Base-by-base conservation (phyloP, 345 rosid genomes). In the Cardamine chenopodiifolia region DNA sequence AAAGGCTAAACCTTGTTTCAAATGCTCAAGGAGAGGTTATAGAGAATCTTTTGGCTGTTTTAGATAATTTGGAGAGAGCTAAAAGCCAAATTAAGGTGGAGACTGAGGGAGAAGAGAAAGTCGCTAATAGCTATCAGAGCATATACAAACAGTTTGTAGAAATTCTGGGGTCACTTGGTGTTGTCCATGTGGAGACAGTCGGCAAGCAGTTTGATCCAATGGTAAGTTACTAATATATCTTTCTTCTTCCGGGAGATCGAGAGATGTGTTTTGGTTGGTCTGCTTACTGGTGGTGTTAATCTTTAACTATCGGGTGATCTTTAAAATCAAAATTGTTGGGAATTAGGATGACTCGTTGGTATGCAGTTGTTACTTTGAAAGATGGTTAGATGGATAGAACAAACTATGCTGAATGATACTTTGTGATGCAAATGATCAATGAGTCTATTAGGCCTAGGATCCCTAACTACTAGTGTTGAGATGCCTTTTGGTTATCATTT, bases 41-140 rank as follows among this genome's bases (percentile, higher is more conserved):
- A 23, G 99, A 95, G 86, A 90, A 72, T 81, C 82, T 95, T 29
- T 73, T 95, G 71, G 74, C 82, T 19, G 93, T 95, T 71, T 76
- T 92, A 83, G 99, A 95, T 82, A 92, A 90, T 80, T 95, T 95
- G 68, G 97, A 92, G 84, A 88, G 99, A 84, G 99, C 99, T 54
- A 92, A 90, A 80, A 52, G 83, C 54, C 99, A 95, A 66, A 82
- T 92, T 54, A 95, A 95, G 82, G 84, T 84, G 57, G 96, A 85
- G 71, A 83, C 90, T 7, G 97, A 92, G 78, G 96, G 90, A 81
- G 99, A 92, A 81, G 96, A 90, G 87, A 92, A 81, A 84, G 87
- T 95, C 70, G 90, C 78, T 40, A 87, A 80, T 58, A 92, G 97
- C 86, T 95, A 95, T 58, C 99, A 95, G 86, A 90, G 90, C 82